These are phyloP conservation scores for Nakazawaea ishiwadae DNA, from an alignment of 805 yeast species.

Conservation along the genomic window DNA sequence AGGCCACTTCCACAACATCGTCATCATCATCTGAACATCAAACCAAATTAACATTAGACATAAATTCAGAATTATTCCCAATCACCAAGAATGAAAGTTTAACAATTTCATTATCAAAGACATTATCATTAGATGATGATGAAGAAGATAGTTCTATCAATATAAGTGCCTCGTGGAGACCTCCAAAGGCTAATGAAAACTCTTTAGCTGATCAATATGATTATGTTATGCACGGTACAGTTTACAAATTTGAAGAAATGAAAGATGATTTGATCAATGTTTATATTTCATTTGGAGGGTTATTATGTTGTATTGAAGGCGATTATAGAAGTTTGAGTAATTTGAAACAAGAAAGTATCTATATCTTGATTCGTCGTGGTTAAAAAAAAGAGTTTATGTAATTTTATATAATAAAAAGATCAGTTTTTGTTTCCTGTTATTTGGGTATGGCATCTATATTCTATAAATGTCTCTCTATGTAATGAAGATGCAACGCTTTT, in stretches of 20 bases:
- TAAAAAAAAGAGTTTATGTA: conserved; percentile 25
- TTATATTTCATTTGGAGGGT: conserved; percentile 93
- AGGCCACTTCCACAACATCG: conserved; percentile 75
- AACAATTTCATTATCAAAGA: conserved; percentile 81
- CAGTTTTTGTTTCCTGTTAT: too few species aligned
- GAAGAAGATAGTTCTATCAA: conserved; percentile 42
- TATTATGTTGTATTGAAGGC: conserved; percentile 91
- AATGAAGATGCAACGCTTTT: too few species aligned
- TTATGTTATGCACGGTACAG: conserved; percentile 97
- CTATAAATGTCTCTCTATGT: too few species aligned
- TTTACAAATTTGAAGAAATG: conserved; percentile 91
- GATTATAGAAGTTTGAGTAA: conserved; percentile 83
- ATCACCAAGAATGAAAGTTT: conserved; percentile 70
- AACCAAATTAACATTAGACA: conserved; percentile 79
- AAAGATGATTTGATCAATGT: conserved; percentile 69
- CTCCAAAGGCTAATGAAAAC: conserved; percentile 78
- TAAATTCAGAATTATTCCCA: conserved; percentile 90
- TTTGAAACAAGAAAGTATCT: conserved; percentile 91
- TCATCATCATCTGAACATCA: conserved; percentile 42
- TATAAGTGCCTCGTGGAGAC: conserved; percentile 69
- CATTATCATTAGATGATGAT: conserved; percentile 48
- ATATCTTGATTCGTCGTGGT: conserved; percentile 72
- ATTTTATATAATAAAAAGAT: too few species aligned
- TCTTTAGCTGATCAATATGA: conserved; percentile 95
- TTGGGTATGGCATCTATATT: too few species aligned